phyloP scores from a whole-genome alignment of 306 rosid genomes.

The Rosa lucieae region DNA sequence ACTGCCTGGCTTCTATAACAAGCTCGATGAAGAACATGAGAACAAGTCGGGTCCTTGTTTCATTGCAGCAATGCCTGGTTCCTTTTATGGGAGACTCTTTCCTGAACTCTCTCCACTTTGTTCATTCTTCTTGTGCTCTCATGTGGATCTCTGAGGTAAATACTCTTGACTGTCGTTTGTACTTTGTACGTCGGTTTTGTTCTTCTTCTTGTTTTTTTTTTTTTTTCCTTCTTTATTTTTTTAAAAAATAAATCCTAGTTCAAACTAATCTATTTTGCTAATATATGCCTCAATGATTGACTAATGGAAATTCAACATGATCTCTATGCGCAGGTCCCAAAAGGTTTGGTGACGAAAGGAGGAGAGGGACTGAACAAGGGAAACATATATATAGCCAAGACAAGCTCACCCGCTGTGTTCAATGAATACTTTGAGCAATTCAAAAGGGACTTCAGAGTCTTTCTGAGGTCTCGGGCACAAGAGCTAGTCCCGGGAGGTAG shows the following conservation, averaged over 20 bases:
- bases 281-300: neutral
- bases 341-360: slow-evolving; percentile 16
- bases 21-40: neutral
- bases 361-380: slow-evolving; percentile 28
- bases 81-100: slow-evolving; percentile 54
- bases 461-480: slow-evolving; percentile 36
- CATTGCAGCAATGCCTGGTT: slow-evolving; percentile 46
- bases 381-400: slow-evolving; percentile 25
- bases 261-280: neutral
- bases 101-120: slow-evolving; percentile 36
- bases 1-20: slow-evolving; percentile 34
- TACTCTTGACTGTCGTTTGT: neutral
- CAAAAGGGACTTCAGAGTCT: slow-evolving; percentile 35
- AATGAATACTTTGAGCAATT: slow-evolving; percentile 37
- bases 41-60: slow-evolving; percentile 33
- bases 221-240: too few relatives aligned
- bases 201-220: neutral
- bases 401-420: slow-evolving; percentile 25
- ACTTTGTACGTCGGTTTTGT: neutral
- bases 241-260: neutral
- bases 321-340: slow-evolving; percentile 24
- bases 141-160: slow-evolving; percentile 50
- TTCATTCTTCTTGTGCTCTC: slow-evolving; percentile 43
- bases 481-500: slow-evolving; percentile 41
- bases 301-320: neutral